Evolutionary conservation across 2,329 filamentous ascomycete species (phyloP).

Genomic region (Paracoccidioides brasiliensis): DNA sequence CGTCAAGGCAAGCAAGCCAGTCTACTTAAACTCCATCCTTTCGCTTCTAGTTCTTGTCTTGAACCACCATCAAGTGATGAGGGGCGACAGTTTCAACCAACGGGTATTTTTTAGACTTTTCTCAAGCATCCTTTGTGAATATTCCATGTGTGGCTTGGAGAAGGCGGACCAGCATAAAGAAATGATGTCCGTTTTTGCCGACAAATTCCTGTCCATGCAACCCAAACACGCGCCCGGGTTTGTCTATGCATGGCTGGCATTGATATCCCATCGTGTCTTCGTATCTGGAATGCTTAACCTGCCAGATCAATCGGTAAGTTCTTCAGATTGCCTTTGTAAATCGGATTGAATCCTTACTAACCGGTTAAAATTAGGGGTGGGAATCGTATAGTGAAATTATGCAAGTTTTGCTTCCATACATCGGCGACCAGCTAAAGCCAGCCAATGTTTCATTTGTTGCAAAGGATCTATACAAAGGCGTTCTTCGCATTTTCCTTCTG

Average conservation of each 20-base stretch:
- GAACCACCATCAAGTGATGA: conserved; percentile 71
- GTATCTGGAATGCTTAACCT: conserved; percentile 62
- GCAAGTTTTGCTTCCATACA: conserved; percentile 56
- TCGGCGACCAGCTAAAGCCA: conserved; percentile 68
- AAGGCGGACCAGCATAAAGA: conserved; percentile 50
- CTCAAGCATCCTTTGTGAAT: conserved; percentile 67
- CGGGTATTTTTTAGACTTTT: conserved; percentile 86
- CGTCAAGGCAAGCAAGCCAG: conserved; percentile 49
- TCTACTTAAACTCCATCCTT: conserved; percentile 65
- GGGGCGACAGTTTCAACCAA: conserved; percentile 71
- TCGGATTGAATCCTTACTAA: neutral
- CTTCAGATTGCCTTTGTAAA: neutral
- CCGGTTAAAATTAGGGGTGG: conserved; percentile 47
- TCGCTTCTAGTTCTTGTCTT: conserved; percentile 68
- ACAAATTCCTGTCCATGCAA: conserved; percentile 58
- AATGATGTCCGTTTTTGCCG: conserved; percentile 59
- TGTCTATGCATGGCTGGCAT: conserved; percentile 67
- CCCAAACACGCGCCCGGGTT: conserved; percentile 71
- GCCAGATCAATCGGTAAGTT: conserved; percentile 40
- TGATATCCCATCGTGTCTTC: conserved; percentile 76
- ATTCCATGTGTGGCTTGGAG: conserved; percentile 47
- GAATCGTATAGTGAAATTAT: conserved; percentile 59
- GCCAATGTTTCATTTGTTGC: conserved; percentile 54
- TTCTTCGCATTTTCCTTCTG: conserved; percentile 68
- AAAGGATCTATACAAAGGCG: conserved; percentile 73